Base-by-base conservation (phyloP, 2,329 filamentous ascomycete species). In the Epichloe uncinata region DNA sequence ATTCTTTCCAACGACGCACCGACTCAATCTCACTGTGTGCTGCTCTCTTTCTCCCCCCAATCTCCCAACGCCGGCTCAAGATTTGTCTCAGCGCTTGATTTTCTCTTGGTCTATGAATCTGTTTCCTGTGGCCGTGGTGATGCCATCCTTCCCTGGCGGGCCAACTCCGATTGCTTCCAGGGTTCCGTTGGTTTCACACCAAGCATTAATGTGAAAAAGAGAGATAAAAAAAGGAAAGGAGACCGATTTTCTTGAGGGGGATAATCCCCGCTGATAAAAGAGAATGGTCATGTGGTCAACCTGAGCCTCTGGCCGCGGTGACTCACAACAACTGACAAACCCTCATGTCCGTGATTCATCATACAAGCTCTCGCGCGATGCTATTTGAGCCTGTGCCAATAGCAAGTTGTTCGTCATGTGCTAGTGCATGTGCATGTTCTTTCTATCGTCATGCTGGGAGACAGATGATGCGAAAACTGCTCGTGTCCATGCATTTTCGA, bases 41-140 rank as follows among this genome's bases (percentile, higher is more conserved):
- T 8, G 8, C 26, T 30, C 26, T 30, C 26, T 13, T 20, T 3
- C 30, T 5, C 22, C 16, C 15, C 40, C 18, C 26, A n/a, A 16
- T 38, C 6, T 43, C 43, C 40, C 16, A 47, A 54, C 48, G 46
- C 48, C 50, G 30, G 22, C 53, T 37, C 53, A 51, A 54, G 50
- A 54, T 49, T 47, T 38, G 42, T 50, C 40, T 54, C 53, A 54
- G 53, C 53, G 33, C 53, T 54, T 54, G 53, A 54, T 49, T 37
- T 49, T 48, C 46, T 54, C 52, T 54, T 40, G 43, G 37, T 36
- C 33, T 22, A 40, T 9, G 18, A 26, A 13, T 16, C 49, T 37
- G 44, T 38, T 33, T 34, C 8, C 37, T 5, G n/a, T 41, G n/a
- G 13, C 20, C 8, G 4, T 22, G 13, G 16, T 18, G 30, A 30